Evolutionary conservation across 371 early-diverging fungal genomes (phyloP), one percentile per base, ranked within the genome.

Genomic region (Mortierella sp.): DNA sequence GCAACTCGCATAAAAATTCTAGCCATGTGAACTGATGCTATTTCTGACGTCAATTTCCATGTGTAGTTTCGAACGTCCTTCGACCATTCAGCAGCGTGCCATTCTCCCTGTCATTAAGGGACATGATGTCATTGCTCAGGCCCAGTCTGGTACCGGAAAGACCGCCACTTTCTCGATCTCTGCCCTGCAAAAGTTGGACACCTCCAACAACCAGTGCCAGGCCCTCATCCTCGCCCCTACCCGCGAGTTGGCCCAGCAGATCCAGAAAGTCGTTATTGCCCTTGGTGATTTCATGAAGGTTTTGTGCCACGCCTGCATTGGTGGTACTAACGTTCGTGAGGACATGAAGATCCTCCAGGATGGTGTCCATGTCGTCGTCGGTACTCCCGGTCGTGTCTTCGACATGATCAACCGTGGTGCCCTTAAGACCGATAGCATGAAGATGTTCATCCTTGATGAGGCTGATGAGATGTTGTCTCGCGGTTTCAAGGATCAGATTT

Each of bases 141-240:
- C 97, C 40, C 96, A 97, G 84, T 96, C 96, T 74, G 98, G 98
- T 85, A 97, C 98, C 58, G 99, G 99, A 74, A 98, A 98, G 81
- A 98, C 98, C 34, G 98, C 96, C 66, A 97, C 98, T 51, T 96
- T 98, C 90, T 94, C 94, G 57, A 94, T 98, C 78, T 93, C 93
- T 31, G 90, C 95, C 56, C 89, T 98, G 59, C 96, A 98, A 86
- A 89, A 89, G 64, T 90, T 98, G 77, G 95, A 96, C 83, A 80
- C 85, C 22, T 82, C 77, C 43, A 68, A 90, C 61, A 87, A 88
- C 71, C 90, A 89, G 61, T 92, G 93, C 61, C 98, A 98, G 85
- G 96, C 95, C 17, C 87, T 97, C 56, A 93, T 97, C 68, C 87
- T 97, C 62, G 95, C 93, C 60, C 95, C 94, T 32, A 97, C 98